Evolutionary conservation across 2,329 filamentous ascomycete genomes (phyloP), one percentile per base, ranked within the genome.

Genomic region (Exophiala lecanii-corni): DNA sequence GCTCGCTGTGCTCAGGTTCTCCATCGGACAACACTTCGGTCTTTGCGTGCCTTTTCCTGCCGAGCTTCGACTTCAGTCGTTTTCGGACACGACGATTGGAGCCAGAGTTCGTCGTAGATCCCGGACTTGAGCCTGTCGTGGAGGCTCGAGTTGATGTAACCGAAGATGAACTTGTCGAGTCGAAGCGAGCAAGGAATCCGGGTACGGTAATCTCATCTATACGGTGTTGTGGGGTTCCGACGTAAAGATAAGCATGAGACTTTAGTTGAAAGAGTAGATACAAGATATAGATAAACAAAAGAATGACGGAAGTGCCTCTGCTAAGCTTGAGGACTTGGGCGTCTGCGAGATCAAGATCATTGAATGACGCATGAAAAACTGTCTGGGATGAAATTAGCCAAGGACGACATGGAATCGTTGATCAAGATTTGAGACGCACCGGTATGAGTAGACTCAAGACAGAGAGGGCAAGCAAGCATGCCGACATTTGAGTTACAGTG

Each of bases 241-340:
- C 48, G 71, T 94, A 95, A 60, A 94, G 81, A 9, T 72, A 72
- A 17, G 76, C 75, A 63, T 96, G 89, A 0, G 89, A 89, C 62
- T 88, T 86, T 45, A 97, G 80, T 65, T 96, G 91, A 72, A 96
- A 96, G 63, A 86, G 75, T 2, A 97, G 79, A 59, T 94, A 96
- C 41, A 79, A 83, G 36, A 68, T 79, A 62, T 96, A 97, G 6
- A 94, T 84, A 33, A 94, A 62, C 1, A 97, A 75, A 4, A 96
- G 75, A 50, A 96, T 89, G 45, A 96, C 78, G 6, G 86, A 79
- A 5, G 77, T 75, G 31, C 65, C 63, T 58, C 52, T 36, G 17
- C 49, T 49, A 9, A 50, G 47, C 43, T 55, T 57, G 30, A 59
- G 41, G 15, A 55, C 48, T 33, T 34, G 43, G 16, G 32, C 9